Conservation (phyloP, 352 stramenopile genomes). For the Globisporangium sylvaticum region DNA sequence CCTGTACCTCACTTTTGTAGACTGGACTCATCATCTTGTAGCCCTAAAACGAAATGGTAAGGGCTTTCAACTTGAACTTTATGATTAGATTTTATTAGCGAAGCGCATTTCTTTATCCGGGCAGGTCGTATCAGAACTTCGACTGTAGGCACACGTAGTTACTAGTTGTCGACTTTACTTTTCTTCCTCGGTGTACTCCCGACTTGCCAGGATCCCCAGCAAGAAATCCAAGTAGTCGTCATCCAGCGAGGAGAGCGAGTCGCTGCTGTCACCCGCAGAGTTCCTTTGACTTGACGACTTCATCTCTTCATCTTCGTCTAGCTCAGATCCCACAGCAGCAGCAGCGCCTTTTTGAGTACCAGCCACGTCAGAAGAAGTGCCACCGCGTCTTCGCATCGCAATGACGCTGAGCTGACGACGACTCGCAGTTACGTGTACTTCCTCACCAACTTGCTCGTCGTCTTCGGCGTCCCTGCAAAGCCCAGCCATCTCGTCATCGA, state of each 20-base stretch:
- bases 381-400: neutral
- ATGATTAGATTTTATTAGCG: neutral
- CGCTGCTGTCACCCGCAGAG: neutral
- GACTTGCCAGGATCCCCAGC: neutral
- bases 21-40: too few relatives aligned
- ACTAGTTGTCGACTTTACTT: neutral
- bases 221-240: neutral
- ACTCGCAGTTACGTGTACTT: neutral
- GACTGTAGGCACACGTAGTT: neutral
- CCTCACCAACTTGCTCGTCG: neutral
- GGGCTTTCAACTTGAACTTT: neutral
- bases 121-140: neutral
- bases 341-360: neutral
- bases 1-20: too few relatives aligned
- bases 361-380: neutral
- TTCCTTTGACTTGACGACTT: neutral
- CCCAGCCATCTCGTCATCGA: conserved; percentile 29
- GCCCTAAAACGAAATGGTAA: too few relatives aligned
- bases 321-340: neutral
- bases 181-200: neutral
- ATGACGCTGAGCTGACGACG: neutral
- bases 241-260: neutral
- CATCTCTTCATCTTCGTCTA: neutral
- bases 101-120: too few relatives aligned
- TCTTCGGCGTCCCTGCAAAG: neutral